Evolutionary conservation across 2,329 filamentous ascomycete genomes (phyloP), one percentile per base, ranked within the genome.

Genomic region (Stromatinia cepivora): DNA sequence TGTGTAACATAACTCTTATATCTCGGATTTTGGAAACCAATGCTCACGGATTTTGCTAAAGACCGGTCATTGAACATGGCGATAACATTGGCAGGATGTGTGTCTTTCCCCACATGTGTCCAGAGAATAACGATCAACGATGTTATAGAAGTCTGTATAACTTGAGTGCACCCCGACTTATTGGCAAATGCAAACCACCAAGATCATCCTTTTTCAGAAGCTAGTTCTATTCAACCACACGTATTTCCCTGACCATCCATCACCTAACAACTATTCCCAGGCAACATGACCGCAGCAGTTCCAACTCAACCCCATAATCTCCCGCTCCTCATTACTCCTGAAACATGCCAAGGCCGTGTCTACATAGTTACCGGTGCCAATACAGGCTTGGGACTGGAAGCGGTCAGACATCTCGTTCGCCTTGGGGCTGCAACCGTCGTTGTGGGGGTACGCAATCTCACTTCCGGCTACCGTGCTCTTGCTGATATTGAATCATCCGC

Each of bases 341-440:
- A 64, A 22, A 69, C 39, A 54, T 69, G 34, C 36, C 34, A n/a
- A 45, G 61, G 45, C 0, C 17, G 20, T 8, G 66, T 22, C 9
- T 69, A 66, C n/a, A 57, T 73, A 45, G 52, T 72, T 20, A 71
- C 71, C 4, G 83, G 82, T n/a, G 77, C 81, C 56, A 84, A 82
- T 68, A 76, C 76, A 6, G 82, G 83, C 1, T 75, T 84, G 0
- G 82, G 82, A 1, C 74, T 81, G 0, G 82, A 82, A 71, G 77
- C 81, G 0, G 77, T 78, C 17, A 75, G 76, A 1, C 80, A 83
- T 53, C 75, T 83, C 2, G 76, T 81, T 22, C 64, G 58, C 0
- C 77, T 81, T 2, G 78, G 79, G 1, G 71, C 79, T 5, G 74
- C 75, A 0, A 79, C 75, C 17, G 73, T 84, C 3, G 79, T 84